Base-by-base conservation (phyloP, 305 asterid species). In the Fraxinus nigra region DNA sequence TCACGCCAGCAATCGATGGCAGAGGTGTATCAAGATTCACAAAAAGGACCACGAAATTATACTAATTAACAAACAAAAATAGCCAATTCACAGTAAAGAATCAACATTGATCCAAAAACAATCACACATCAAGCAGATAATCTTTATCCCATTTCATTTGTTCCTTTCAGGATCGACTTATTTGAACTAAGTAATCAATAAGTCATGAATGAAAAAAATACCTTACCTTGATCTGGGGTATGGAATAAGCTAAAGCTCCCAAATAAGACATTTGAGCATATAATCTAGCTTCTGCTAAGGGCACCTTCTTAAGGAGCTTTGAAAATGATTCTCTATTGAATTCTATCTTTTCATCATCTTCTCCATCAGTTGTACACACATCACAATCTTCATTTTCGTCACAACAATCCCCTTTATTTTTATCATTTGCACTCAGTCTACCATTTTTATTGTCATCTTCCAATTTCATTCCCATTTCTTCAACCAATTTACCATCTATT, bases 201-300 rank as follows among this genome's bases (percentile, higher is more conserved):
- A 54, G 38, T 32, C 7, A 46, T 2, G 14, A 70, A 22, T 8
- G 48, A 22, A 88, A 56, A 38, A 38, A 38, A 32, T 79, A 96
- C 99, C 99, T 94, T 79, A 96, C 99, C 99, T 94, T 94, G 82
- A 96, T 96, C 78, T 87, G 91, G 16, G 99, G 87, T 2, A 96
- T 90, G 13, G 92, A 85, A 89, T 96, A 96, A 84, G 99, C 98
- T 90, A 94, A 87, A 80, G 84, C 88, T 72, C 98, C 98, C 90
- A 96, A 87, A 89, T 90, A 91, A 75, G 97, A 90, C 94, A 96
- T 84, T 76, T 83, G 88, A 70, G 98, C 92, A 87, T 92, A 93
- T 78, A 92, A 90, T 80, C 97, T 87, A 80, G 97, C 97, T 87
- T 94, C 98, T 5, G 87, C 85, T 78, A 96, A 84, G 7, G 99